Conservation (phyloP, 164 flowering plant species). For the Cinnamomum chago region DNA sequence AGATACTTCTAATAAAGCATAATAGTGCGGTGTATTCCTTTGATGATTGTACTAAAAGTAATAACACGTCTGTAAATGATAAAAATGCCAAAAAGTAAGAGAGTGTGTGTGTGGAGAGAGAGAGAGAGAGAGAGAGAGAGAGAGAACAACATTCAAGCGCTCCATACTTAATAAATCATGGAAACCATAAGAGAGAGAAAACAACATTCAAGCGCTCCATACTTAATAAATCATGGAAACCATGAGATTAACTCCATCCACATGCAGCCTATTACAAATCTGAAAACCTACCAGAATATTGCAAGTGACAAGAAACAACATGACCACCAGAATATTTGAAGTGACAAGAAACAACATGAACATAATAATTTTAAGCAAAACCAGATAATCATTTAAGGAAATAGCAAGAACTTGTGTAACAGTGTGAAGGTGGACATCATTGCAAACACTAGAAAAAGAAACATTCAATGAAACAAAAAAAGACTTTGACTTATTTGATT, state of each 20-base stretch:
- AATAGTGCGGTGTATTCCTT: not conserved
- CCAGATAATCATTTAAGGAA: too few species aligned
- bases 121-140: not conserved
- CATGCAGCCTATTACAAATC: not conserved
- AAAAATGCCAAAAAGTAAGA: not conserved
- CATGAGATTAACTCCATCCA: not conserved
- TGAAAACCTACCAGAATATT: not conserved
- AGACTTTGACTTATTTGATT: too few species aligned
- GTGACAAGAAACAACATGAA: not conserved
- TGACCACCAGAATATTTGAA: not conserved
- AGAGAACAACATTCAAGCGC: not conserved
- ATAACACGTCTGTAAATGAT: not conserved
- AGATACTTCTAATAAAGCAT: not conserved
- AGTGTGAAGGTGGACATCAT: too few species aligned
- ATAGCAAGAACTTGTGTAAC: too few species aligned
- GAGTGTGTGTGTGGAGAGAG: not conserved
- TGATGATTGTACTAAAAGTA: not conserved
- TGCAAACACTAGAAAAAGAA: too few species aligned
- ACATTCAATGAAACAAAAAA: too few species aligned
- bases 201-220: not conserved
- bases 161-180: not conserved
- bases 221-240: not conserved
- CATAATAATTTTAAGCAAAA: too few species aligned
- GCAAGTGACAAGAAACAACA: not conserved
- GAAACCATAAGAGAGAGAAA: not conserved